Evolutionary conservation across 2,329 filamentous ascomycete genomes (phyloP), one percentile per base, ranked within the genome.

Genomic region (Penicillium sp.): DNA sequence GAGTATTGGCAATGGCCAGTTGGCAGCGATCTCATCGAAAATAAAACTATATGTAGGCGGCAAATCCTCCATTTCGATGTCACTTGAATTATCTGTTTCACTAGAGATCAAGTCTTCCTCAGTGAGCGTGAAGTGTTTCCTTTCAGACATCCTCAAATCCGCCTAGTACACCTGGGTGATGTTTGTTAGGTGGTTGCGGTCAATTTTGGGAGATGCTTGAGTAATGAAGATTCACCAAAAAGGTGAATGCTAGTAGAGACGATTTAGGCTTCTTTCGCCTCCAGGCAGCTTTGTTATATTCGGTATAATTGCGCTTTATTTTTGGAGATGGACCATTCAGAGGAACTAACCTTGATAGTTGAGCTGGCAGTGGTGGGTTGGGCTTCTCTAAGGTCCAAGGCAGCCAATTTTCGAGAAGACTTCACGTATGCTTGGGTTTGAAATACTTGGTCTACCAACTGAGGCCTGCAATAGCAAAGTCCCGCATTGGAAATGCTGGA

Each of bases 401-500:
- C 18, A 43, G 40, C 40, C 18, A 14, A 9, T 4, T 22, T 41
- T 41, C 18, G 9, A 11, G 19, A 19, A 19, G 9, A 18, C 1
- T 41, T 2, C 19, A 41, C 6, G 9, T 13, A 41, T 27, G 24
- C 24, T 27, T 27, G 6, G 24, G 24, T 27, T 27, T 27, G 24
- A 27, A 27, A 27, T 27, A 31, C 31, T 31, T 31, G 31, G 2
- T n/a, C n/a, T n/a, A 2, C 39, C 37, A 37, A 41, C 57, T n/a
- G 47, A 56, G 16, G 16, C 47, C 24, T 37, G 51, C 18, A 50
- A 39, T n/a, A 14, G 13, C 16, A 33, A 47, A 16, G 5, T 60
- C 10, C 11, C 40, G 1, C 44, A 51, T 13, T 60, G 59, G 59
- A 58, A 58, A 22, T 6, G 14, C 10, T 58, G 56, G 55, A 58